These are phyloP conservation scores for Venturia effusa DNA, from an alignment of 2,329 filamentous ascomycete species.

Conservation along the genomic window DNA sequence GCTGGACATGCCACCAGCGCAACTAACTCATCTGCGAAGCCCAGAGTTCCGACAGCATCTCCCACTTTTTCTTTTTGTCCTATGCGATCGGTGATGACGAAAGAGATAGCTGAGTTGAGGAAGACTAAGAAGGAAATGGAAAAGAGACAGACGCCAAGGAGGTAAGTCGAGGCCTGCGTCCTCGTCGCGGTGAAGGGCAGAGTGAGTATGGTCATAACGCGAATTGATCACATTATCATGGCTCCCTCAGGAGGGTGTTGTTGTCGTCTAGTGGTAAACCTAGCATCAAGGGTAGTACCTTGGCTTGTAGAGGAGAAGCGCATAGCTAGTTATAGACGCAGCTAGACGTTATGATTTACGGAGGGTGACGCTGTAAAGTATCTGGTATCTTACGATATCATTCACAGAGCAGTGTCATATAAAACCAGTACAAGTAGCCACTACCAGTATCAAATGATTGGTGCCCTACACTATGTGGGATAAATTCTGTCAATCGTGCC, in stretches of 20 bases:
- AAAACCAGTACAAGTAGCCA: no score
- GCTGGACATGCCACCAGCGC: slow-evolving; percentile 69
- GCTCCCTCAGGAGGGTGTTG: background rate
- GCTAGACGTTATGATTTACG: no score
- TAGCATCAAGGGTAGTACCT: no score
- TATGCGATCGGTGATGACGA: slow-evolving; percentile 75
- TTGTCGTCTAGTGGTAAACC: background rate
- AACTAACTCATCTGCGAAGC: slow-evolving; percentile 75
- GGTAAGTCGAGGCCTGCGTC: slow-evolving; percentile 55
- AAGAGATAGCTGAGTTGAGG: slow-evolving; percentile 73
- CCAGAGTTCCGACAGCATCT: slow-evolving; percentile 71
- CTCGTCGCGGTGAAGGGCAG: slow-evolving; percentile 41
- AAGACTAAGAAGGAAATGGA: slow-evolving; percentile 86
- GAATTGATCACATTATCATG: background rate
- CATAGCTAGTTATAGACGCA: no score
- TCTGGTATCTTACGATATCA: no score
- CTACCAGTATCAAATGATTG: no score
- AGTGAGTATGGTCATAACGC: background rate
- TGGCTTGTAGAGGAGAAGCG: no score
- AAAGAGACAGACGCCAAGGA: slow-evolving; percentile 73
- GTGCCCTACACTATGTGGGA: no score
- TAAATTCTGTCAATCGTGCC: no score
- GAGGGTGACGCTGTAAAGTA: no score
- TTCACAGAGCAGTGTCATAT: no score
- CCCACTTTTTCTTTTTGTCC: slow-evolving; percentile 63